Evolutionary conservation across 352 stramenopile species (phyloP).

Genomic region (Phytophthora sojae): DNA sequence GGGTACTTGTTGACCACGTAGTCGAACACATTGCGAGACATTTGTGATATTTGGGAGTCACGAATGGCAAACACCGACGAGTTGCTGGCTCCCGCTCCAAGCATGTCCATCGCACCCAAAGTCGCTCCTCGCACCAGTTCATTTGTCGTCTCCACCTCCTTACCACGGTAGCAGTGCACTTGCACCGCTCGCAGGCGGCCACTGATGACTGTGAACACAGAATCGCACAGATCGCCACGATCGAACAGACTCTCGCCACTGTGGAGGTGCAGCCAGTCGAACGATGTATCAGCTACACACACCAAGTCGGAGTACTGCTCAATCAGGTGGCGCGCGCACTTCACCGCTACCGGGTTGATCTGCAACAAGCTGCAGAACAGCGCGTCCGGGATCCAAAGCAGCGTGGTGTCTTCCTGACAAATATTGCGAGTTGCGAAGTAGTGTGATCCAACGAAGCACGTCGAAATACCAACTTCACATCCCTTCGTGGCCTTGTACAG

Average conservation of each 20-base stretch:
- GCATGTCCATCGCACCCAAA: slow-evolving; percentile 85
- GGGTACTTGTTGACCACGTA: slow-evolving; percentile 78
- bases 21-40: slow-evolving; percentile 88
- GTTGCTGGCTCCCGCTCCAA: slow-evolving; percentile 72
- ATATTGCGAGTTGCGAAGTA: slow-evolving; percentile 49
- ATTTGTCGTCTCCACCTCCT: slow-evolving; percentile 77
- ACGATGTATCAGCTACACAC: slow-evolving; percentile 77
- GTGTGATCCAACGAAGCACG: slow-evolving; percentile 71
- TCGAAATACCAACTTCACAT: slow-evolving; percentile 72
- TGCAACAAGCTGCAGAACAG: slow-evolving; percentile 70
- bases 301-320: slow-evolving; percentile 79
- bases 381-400: slow-evolving; percentile 67
- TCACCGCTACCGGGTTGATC: slow-evolving; percentile 53
- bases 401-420: slow-evolving; percentile 50
- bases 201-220: slow-evolving; percentile 85
- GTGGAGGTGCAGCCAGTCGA: slow-evolving; percentile 87
- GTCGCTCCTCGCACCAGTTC: slow-evolving; percentile 85
- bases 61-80: slow-evolving; percentile 88
- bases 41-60: slow-evolving; percentile 89
- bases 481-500: slow-evolving; percentile 64
- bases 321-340: slow-evolving; percentile 69
- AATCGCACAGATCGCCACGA: slow-evolving; percentile 78
- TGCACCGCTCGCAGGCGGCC: slow-evolving; percentile 81
- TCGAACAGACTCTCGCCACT: slow-evolving; percentile 84
- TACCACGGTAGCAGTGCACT: slow-evolving; percentile 62